A percentile compares a stretch with the other conserved stretches of the same genome.
phyloP scores from a whole-genome alignment of 208 protist species.

The Leishmania amazonensis region DNA sequence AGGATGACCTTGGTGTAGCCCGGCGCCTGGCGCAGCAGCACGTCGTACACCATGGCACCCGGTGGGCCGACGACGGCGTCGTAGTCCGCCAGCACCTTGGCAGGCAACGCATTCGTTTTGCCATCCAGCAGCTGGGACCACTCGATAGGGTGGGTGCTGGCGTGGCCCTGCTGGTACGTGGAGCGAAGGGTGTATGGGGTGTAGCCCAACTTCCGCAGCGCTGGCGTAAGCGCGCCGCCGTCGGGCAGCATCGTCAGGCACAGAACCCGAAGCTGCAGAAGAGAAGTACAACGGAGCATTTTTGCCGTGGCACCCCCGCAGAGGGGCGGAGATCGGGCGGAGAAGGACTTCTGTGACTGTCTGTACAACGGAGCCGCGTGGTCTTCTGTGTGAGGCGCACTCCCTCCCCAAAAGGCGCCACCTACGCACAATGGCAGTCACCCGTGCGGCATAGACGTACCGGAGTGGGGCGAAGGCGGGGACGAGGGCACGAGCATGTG shows the following conservation, averaged over 20 bases:
- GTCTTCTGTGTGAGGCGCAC: not conserved
- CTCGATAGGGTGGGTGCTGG: constrained; percentile 47
- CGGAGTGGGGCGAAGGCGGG: not conserved
- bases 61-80: constrained; percentile 69
- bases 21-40: constrained; percentile 61
- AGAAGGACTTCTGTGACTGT: not conserved
- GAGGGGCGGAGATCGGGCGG: not conserved
- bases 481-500: not conserved
- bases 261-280: constrained; percentile 50
- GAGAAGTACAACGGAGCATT: constrained; percentile 24
- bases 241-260: constrained; percentile 75
- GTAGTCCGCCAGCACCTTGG: constrained; percentile 49
- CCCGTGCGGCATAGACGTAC: not conserved
- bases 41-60: constrained; percentile 49
- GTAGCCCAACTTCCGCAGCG: constrained; percentile 65
- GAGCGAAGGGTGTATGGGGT: constrained; percentile 63
- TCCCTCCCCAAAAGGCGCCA: not conserved
- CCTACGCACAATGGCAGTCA: not conserved
- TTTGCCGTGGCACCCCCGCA: not conserved
- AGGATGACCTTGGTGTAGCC: constrained; percentile 81
- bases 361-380: not conserved
- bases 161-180: constrained; percentile 49
- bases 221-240: constrained; percentile 56
- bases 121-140: constrained; percentile 53
- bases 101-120: constrained; percentile 7